Evolutionary conservation across 78 protist species (phyloP).

Genomic region (Dictyostelium purpureum): DNA sequence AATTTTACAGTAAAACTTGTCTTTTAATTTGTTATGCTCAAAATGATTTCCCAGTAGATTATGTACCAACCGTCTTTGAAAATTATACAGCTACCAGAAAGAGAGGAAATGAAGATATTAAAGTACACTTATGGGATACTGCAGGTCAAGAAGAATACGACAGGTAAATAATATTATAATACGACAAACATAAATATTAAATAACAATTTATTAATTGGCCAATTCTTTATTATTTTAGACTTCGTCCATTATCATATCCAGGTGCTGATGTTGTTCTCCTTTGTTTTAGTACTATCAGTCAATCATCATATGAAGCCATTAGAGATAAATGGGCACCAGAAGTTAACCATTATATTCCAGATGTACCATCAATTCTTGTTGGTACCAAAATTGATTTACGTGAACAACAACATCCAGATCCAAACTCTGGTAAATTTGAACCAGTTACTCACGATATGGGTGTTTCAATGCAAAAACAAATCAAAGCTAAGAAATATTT

Average conservation of each 20-base stretch:
- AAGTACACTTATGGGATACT: slow-evolving; percentile 82
- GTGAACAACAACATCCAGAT: slow-evolving; percentile 82
- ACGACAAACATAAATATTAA: neutral
- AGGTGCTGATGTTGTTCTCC: slow-evolving; percentile 95
- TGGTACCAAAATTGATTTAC: slow-evolving; percentile 83
- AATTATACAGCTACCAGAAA: slow-evolving; percentile 76
- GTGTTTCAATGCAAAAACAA: slow-evolving; percentile 73
- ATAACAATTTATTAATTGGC: neutral
- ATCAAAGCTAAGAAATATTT: slow-evolving; percentile 73
- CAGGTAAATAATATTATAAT: neutral
- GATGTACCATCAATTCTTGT: slow-evolving; percentile 77
- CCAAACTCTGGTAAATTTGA: slow-evolving; percentile 80
- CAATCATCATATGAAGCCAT: slow-evolving; percentile 92
- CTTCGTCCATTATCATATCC: slow-evolving; percentile 96
- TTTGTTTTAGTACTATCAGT: slow-evolving; percentile 90
- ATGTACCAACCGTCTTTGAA: slow-evolving; percentile 88
- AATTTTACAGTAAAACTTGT: slow-evolving; percentile 61
- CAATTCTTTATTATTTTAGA: slow-evolving; percentile 84
- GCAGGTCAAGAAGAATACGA: slow-evolving; percentile 84
- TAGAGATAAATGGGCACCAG: slow-evolving; percentile 83
- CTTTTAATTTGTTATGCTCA: slow-evolving; percentile 79
- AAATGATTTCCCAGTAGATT: slow-evolving; percentile 82
- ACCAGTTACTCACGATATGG: slow-evolving; percentile 84
- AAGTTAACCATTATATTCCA: slow-evolving; percentile 81
- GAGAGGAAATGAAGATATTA: slow-evolving; percentile 64